Conservation (phyloP, 371 early-diverging fungal species). For the Choanephora cucurbitarum region DNA sequence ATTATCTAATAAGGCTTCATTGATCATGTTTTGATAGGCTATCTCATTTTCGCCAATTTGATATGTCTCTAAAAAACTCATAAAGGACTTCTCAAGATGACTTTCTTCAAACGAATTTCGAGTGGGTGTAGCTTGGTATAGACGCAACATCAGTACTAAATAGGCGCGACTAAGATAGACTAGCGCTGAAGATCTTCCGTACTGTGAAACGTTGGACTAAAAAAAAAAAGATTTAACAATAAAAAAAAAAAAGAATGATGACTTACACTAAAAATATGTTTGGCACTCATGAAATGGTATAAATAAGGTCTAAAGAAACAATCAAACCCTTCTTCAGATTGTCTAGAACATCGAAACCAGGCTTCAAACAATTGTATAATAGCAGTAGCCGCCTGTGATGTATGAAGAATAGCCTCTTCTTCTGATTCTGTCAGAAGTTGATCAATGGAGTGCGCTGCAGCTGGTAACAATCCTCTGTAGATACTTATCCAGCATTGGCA, state of each 20-base stretch:
- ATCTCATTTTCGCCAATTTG: conserved; percentile 18
- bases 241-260: background rate
- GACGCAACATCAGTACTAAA: conserved; percentile 20
- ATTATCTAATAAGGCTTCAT: conserved; percentile 23
- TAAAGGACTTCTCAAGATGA: conserved; percentile 28
- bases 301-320: conserved; percentile 47
- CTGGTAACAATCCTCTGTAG: conserved; percentile 20
- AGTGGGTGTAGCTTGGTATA: conserved; percentile 40
- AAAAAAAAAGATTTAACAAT: background rate
- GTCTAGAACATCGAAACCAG: conserved; percentile 27
- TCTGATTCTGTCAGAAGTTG: conserved; percentile 6
- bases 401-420: conserved; percentile 22
- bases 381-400: conserved; percentile 36
- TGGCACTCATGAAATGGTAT: conserved; percentile 39
- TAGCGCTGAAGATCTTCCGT: conserved; percentile 21
- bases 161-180: conserved; percentile 24
- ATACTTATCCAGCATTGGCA: conserved; percentile 36
- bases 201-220: conserved; percentile 24
- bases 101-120: conserved; percentile 35
- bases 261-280: conserved; percentile 32
- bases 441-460: conserved; percentile 3
- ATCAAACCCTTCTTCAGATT: conserved; percentile 33
- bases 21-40: conserved; percentile 14
- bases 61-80: conserved; percentile 15
- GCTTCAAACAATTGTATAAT: conserved; percentile 26